Base-by-base conservation (phyloP, 805 yeast genomes). In the Barnettozyma salicaria region DNA sequence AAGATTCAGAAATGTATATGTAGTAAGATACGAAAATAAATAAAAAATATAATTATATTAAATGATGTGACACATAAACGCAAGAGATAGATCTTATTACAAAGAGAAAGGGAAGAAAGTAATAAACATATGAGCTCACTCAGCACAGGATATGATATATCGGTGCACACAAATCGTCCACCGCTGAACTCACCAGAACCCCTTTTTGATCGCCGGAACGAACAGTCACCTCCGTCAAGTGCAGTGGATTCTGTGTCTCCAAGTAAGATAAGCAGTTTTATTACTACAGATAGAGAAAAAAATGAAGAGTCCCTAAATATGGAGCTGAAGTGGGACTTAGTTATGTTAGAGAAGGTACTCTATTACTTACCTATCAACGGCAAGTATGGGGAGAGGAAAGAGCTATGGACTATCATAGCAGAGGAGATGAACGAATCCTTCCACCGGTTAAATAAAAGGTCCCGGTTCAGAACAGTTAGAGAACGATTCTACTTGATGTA, bases 121-220 rank as follows among this genome's bases (percentile, higher is more conserved):
- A n/a, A n/a, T n/a, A n/a, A n/a, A n/a, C n/a, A n/a, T n/a, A n/a
- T n/a, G n/a, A n/a, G n/a, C n/a, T n/a, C n/a, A n/a, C n/a, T n/a
- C n/a, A n/a, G n/a, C n/a, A n/a, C n/a, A n/a, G n/a, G n/a, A n/a
- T 24, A 32, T 8, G 44, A 41, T 21, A 29, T 39, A 7, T 34
- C 41, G 7, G 14, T 37, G 7, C 44, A 34, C 29, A 41, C 44
- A 7, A 30, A 37, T 24, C 29, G 40, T 3, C 41, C 44, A 7
- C 44, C 44, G 11, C 21, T 41, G n/a, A 41, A 41, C 30, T 36
- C 44, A 0, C 44, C 44, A 7, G 41, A 37, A 17, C 37, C 37
- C 14, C 10, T 23, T 4, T 32, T 34, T 16, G 21, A 22, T n/a
- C 18, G n/a, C 19, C 12, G 25, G 11, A 23, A 12, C 25, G 12